phyloP scores from a whole-genome alignment of 768 basidiomycete species.

The Rhizopogon roseolus region DNA sequence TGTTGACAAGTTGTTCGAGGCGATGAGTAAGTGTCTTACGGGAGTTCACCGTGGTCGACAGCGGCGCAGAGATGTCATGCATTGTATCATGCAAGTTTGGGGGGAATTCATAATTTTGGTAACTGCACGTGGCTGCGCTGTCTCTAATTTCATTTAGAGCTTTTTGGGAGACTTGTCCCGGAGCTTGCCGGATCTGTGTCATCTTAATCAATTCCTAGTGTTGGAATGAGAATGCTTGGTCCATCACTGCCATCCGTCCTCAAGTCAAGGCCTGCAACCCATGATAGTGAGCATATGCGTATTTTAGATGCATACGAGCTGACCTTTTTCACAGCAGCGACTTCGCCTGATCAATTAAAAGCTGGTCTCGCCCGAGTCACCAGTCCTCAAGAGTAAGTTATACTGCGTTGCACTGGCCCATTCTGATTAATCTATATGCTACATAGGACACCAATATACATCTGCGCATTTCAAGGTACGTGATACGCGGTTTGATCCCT shows the following conservation, averaged over 20 bases:
- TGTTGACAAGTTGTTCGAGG: not conserved
- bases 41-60: not conserved
- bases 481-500: not conserved
- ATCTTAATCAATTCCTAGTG: not conserved
- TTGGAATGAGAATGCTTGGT: constrained; percentile 9
- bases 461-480: constrained; percentile 61
- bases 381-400: constrained; percentile 58
- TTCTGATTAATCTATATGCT: not conserved
- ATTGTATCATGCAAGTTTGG: not conserved
- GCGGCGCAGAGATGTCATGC: not conserved
- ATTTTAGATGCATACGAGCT: not conserved
- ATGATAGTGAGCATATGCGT: constrained; percentile 20
- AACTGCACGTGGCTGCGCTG: not conserved
- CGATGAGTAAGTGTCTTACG: not conserved
- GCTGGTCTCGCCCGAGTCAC: constrained; percentile 58
- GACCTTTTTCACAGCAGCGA: constrained; percentile 33
- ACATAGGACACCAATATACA: constrained; percentile 72
- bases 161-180: too few relatives aligned
- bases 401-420: not conserved
- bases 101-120: not conserved
- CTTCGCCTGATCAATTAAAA: constrained; percentile 50
- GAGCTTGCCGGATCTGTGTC: too few relatives aligned
- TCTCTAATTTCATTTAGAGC: too few relatives aligned
- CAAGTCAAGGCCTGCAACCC: constrained; percentile 26
- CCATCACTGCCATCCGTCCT: constrained; percentile 29